Percentiles rank a stretch among this genome's conserved stretches.
phyloP scores from a whole-genome alignment of 164 flowering plant species.

The Malania oleifera region DNA sequence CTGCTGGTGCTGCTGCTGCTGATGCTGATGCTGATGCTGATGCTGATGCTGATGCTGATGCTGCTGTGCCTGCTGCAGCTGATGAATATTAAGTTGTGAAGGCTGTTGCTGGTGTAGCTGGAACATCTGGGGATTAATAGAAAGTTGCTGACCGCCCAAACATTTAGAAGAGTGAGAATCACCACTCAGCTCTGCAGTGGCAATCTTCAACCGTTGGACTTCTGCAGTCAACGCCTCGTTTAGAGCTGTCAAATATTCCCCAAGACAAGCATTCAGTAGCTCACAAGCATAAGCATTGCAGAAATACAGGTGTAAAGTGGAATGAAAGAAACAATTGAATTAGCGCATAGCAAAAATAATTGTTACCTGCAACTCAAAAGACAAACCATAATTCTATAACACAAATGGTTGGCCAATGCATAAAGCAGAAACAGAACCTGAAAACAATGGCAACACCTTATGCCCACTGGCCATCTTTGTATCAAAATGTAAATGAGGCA shows the following conservation, averaged over 20 bases:
- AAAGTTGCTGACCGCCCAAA: slow-evolving; percentile 34
- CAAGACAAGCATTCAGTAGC: too few relatives aligned
- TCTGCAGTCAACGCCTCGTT: slow-evolving; percentile 72
- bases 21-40: slow-evolving; percentile 27
- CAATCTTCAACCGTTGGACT: slow-evolving; percentile 69
- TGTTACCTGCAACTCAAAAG: too few relatives aligned
- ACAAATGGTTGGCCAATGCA: too few relatives aligned
- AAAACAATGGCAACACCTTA: too few relatives aligned
- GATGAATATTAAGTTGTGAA: slow-evolving; percentile 30
- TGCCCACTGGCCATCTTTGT: too few relatives aligned
- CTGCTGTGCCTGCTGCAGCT: slow-evolving; percentile 27
- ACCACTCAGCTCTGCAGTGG: slow-evolving; percentile 38
- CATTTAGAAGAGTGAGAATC: slow-evolving; percentile 30
- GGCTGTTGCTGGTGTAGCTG: slow-evolving; percentile 34
- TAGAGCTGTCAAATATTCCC: slow-evolving; percentile 44
- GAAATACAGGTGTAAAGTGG: too few relatives aligned
- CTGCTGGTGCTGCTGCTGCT: slow-evolving; percentile 21
- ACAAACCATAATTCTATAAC: too few relatives aligned
- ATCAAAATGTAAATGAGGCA: too few relatives aligned
- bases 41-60: slow-evolving; percentile 23
- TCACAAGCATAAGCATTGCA: too few relatives aligned
- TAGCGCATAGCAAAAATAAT: too few relatives aligned
- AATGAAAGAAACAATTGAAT: too few relatives aligned
- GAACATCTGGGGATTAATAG: slow-evolving; percentile 41
- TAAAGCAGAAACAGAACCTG: too few relatives aligned